A percentile compares a stretch with the other conserved stretches of the same genome.
These are phyloP conservation scores for Staphylotrichum longicolle DNA, from an alignment of 495 filamentous ascomycete genomes.

Conservation along the genomic window DNA sequence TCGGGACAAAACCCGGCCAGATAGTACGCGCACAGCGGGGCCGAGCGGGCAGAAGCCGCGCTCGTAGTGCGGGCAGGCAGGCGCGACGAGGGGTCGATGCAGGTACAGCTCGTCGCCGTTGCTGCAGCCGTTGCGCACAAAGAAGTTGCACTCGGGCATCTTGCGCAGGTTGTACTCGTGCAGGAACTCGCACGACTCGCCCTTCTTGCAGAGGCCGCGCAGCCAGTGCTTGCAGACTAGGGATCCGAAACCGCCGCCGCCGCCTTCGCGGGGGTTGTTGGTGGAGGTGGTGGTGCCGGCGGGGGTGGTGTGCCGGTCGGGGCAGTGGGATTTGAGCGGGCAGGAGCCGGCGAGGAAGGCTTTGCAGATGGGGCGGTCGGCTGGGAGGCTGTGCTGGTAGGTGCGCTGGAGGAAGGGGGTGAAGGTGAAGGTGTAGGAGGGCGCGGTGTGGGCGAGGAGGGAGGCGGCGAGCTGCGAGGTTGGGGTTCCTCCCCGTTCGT, in stretches of 20 bases:
- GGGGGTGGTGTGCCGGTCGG: conserved; percentile 51
- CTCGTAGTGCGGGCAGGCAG: conserved; percentile 90
- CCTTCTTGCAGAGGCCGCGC: conserved; percentile 95
- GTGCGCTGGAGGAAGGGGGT: conserved; percentile 67
- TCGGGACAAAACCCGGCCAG: conserved; percentile 94
- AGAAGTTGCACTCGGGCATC: conserved; percentile 96
- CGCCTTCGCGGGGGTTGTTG: not conserved
- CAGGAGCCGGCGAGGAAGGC: conserved; percentile 71
- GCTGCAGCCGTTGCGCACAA: conserved; percentile 81
- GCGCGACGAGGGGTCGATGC: conserved; percentile 76
- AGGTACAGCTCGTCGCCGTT: conserved; percentile 96
- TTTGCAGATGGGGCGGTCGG: conserved; percentile 75
- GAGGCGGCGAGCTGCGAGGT: conserved; percentile 39
- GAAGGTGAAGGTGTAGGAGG: conserved; percentile 67
- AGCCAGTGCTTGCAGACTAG: conserved; percentile 99
- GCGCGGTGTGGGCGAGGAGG: conserved; percentile 54
- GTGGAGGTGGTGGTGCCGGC: not conserved
- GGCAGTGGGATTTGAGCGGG: conserved; percentile 70
- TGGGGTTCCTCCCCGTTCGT: not conserved
- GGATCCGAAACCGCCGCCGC: conserved; percentile 52
- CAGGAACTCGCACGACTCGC: conserved; percentile 89
- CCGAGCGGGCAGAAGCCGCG: conserved; percentile 93
- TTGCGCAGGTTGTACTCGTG: conserved; percentile 98
- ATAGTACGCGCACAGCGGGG: conserved; percentile 78
- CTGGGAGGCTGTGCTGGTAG: conserved; percentile 73